Evolutionary conservation across 108 stramenopile species (phyloP), one percentile per base, ranked within the genome.

Genomic region (Pseudonitzschia delicatissima): DNA sequence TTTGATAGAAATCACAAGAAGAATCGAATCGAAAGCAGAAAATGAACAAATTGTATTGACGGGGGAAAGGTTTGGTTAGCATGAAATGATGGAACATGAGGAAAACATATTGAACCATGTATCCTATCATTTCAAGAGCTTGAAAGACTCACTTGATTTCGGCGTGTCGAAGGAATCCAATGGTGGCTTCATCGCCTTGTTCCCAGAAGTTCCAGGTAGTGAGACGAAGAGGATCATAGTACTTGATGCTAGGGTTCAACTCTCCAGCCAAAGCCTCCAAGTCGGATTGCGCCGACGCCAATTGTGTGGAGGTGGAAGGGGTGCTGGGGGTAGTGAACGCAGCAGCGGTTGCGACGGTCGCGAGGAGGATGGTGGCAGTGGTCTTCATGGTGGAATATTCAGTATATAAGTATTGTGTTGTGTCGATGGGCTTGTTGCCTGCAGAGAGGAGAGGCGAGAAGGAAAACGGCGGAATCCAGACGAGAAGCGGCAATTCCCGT

Each of bases 81-180:
- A 15, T 45, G 47, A 17, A 48, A 21, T 2, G 3, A 18, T 17
- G 6, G 23, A 17, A 8, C 20, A 23, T 23, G 23, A 48, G 20
- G 47, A 23, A 21, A 48, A 48, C 1, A 48, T 8, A n/a, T n/a
- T n/a, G n/a, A n/a, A n/a, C n/a, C n/a, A n/a, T n/a, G n/a, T n/a
- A n/a, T n/a, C n/a, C 47, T 6, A 21, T 2, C 7, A 2, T 23
- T 2, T 23, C 4, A 17, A 2, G 2, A 17, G 7, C 3, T 48
- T 8, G 2, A 0, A 55, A 55, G 4, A 55, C 53, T 55, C 32
- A 55, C 81, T 90, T 90, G 74, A 90, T 86, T 52, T 90, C 88
- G 25, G 88, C 77, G 21, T 90, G 88, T 59, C 88, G 69, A n/a
- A 90, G 66, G 73, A 85, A 90, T 23, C 66, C 83, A 66, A 90